Percentiles rank a stretch among this genome's conserved stretches.
Evolutionary conservation across 768 basidiomycete genomes (phyloP).

Genomic region (Mycena pura): DNA sequence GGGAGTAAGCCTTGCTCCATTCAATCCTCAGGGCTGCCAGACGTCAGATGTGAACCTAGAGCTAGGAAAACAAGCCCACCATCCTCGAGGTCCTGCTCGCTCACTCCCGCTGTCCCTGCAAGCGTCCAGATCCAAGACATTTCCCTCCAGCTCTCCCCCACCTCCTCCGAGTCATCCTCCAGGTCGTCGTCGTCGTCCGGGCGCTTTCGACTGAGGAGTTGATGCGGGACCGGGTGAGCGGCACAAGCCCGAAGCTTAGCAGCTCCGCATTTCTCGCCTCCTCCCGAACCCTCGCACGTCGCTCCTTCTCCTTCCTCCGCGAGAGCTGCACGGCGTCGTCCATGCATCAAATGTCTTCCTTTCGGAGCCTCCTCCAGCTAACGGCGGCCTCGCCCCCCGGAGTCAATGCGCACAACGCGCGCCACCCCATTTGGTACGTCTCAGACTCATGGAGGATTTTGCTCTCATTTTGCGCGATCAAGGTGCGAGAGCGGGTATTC

Average conservation of each 20-base stretch:
- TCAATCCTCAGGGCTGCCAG: conserved; percentile 12
- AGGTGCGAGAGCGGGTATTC: conserved; percentile 12
- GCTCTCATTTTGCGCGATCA: conserved; percentile 9
- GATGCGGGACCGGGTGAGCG: too few species aligned
- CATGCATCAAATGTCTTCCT: conserved; percentile 17
- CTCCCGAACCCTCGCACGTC: too few species aligned
- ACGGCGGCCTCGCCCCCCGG: too few species aligned
- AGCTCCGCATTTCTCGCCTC: background rate
- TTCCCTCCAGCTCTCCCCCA: background rate
- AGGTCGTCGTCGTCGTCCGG: background rate
- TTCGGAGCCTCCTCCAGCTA: too few species aligned
- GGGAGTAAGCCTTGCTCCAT: too few species aligned
- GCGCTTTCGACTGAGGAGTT: too few species aligned
- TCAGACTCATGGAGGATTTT: conserved; percentile 10
- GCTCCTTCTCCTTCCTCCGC: background rate
- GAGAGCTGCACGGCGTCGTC: conserved; percentile 5
- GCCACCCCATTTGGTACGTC: conserved; percentile 16
- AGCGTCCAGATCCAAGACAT: background rate
- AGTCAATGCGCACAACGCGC: too few species aligned
- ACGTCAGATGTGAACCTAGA: background rate
- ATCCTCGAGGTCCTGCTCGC: background rate
- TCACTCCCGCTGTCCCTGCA: background rate
- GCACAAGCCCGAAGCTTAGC: background rate
- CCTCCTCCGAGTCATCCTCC: background rate
- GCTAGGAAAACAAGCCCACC: background rate